Evolutionary conservation across 2,329 filamentous ascomycete genomes (phyloP), one percentile per base, ranked within the genome.

Genomic region (Didymella pomorum): DNA sequence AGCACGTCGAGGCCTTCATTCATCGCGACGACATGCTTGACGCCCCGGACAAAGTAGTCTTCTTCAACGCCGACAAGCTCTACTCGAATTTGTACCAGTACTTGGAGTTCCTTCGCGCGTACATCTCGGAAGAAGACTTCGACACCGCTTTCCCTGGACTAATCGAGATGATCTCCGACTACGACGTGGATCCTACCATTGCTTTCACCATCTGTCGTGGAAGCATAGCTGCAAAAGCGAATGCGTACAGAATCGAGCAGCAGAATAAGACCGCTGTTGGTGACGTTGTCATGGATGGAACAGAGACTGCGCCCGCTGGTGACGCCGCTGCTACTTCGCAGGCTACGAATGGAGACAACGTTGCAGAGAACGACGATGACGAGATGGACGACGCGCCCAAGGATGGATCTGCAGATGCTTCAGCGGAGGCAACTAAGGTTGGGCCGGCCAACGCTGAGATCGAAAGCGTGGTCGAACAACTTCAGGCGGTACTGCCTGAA

Each of bases 61-160:
- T 92, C 2, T 92, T 92, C 50, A 88, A 97, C 64, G 86, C 96
- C 51, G 95, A 99, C 73, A 93, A 97, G 73, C 89, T 96, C 20
- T 92, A 97, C 66, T 87, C 91, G 59, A 89, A 93, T 9, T 83
- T 98, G 23, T 85, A 87, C 23, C 93, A 97, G 70, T 99, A 96
- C 71, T 83, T 98, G 18, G 95, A 98, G 69, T 84, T 97, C 7
- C 83, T 99, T 29, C 90, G 90, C 72, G 91, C 87, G 72, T 96
- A 93, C 70, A 79, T 97, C 28, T 83, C 88, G 0, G 82, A 87
- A 0, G 86, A 89, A 35, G 87, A 93, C 20, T 98, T 97, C 61
- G 90, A 96, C 69, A 79, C 82, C 2, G 84, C 90, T 18, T 88
- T 98, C 6, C 95, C 95, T 1, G 85, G 87, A 28, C 85, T 97